Evolutionary conservation across 1,284 basidiomycete species (phyloP), one percentile per base, ranked within the genome.

Genomic region (Cutaneotrichosporon spelunceum): DNA sequence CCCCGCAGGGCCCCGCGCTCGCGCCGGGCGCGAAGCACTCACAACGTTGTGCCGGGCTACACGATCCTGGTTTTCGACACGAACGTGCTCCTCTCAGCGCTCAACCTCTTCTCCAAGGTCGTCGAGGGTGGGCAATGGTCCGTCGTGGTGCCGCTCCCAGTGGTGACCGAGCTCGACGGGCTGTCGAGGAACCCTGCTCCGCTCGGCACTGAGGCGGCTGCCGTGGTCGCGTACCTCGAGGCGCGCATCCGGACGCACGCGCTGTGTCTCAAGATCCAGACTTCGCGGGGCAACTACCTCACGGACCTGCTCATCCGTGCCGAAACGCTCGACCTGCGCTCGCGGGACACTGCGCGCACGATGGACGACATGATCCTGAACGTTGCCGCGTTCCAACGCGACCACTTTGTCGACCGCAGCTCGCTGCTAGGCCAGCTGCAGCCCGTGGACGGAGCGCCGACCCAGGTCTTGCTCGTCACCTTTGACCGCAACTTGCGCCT

Each of bases 281-380:
- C 96, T 0, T 90, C 89, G 16, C 88, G 88, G 64, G 95, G 95
- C 68, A 99, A 98, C 76, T 98, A 97, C 76, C 83, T 99, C 2
- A 83, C 85, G 2, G 89, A 89, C 56, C 83, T 99, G 36, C 87
- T 81, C 68, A 86, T 98, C 45, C 86, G 93, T 14, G 88, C 85
- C 2, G 95, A 99, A 77, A 85, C 90, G 63, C 85, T 95, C 66
- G 88, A 91, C 65, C 91, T 93, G 61, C 59, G 56, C 30, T 57
- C 39, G 56, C 52, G n/a, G 19, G 59, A 53, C 19, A 9, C 4
- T 19, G 89, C 90, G 54, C 83, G 89, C 34, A 91, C 85, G 64
- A 93, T 97, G 88, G 95, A 99, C 75, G 94, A 98, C 73, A 83
- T 96, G 56, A 97, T 98, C 65, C 83, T 99, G 47, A 88, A 90